phyloP scores from a whole-genome alignment of 345 rosid genomes.

The Murraya koenigii region DNA sequence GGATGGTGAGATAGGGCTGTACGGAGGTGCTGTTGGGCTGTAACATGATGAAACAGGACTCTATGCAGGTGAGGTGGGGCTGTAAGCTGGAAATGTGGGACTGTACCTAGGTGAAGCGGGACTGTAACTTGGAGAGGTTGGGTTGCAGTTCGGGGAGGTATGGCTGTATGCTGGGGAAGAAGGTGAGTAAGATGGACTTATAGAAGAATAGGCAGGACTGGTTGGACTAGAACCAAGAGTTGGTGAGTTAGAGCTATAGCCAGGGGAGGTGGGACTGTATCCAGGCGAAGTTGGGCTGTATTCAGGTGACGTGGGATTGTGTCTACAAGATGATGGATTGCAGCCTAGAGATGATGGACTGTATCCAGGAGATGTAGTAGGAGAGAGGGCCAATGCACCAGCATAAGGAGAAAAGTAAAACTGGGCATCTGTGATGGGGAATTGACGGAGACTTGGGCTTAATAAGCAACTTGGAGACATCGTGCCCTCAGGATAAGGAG shows the following conservation, averaged over 20 bases:
- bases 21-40: slow-evolving; percentile 81
- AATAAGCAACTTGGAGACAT: slow-evolving; percentile 86
- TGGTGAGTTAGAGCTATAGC: slow-evolving; percentile 87
- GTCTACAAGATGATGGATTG: slow-evolving; percentile 63
- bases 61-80: slow-evolving; percentile 72
- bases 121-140: slow-evolving; percentile 81
- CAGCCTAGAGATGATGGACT: slow-evolving; percentile 75
- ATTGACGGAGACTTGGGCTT: slow-evolving; percentile 75
- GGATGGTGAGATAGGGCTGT: slow-evolving; percentile 84
- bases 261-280: slow-evolving; percentile 83
- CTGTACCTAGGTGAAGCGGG: slow-evolving; percentile 83
- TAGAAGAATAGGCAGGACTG: slow-evolving; percentile 80
- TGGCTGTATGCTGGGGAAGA: slow-evolving; percentile 52
- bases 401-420: slow-evolving; percentile 75
- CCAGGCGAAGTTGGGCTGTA: slow-evolving; percentile 91
- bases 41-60: slow-evolving; percentile 76
- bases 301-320: slow-evolving; percentile 72
- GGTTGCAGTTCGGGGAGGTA: slow-evolving; percentile 74
- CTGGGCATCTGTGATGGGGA: slow-evolving; percentile 78
- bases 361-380: slow-evolving; percentile 78
- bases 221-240: slow-evolving; percentile 84
- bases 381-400: slow-evolving; percentile 83
- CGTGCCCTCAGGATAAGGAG: slow-evolving; percentile 94
- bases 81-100: slow-evolving; percentile 72
- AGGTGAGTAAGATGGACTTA: slow-evolving; percentile 79